Evolutionary conservation across 192 early-diverging fungal genomes (phyloP), one percentile per base, ranked within the genome.

Genomic region (Coemansia sp.): DNA sequence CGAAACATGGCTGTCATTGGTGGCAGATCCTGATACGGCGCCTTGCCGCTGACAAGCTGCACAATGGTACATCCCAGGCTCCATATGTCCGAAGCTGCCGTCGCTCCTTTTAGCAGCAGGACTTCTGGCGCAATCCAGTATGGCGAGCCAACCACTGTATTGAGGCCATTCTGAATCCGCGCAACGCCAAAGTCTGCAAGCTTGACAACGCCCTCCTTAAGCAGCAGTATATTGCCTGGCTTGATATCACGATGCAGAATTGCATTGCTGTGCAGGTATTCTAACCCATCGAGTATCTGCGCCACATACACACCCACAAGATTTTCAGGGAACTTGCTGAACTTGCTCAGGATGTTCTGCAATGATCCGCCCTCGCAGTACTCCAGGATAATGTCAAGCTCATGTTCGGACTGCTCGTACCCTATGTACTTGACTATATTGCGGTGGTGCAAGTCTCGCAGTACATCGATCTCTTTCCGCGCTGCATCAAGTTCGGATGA

Each of bases 301-400:
- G 82, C 82, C 8, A 90, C 86, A 39, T 91, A 91, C n/a, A 88
- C 86, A 17, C 87, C 88, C 20, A 89, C 87, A 24, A 91, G 71
- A 51, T 87, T 84, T 57, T 91, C 89, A 5, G 89, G 89, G 56
- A 89, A 84, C 66, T 86, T 85, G 71, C 88, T 88, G 68, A 90
- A 91, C 78, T 88, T 89, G 64, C 86, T 86, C 65, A 87, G 84
- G 27, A 91, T 80, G 65, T 78, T 88, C 32, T 88, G 87, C 51
- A 91, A 64, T 42, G 89, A 91, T 31, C 89, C 89, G 64, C 88
- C 89, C 65, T 91, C 89, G 61, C 90, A 91, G 57, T 86, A 85
- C 71, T 96, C 94, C 19, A 96, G 76, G 58, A 96, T 93, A 21
- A 95, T 90, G 81, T 93, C 92, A 46, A 95, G 85, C 51, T 71